Conservation (phyloP, 2,329 filamentous ascomycete species). For the Venturia aucupariae region DNA sequence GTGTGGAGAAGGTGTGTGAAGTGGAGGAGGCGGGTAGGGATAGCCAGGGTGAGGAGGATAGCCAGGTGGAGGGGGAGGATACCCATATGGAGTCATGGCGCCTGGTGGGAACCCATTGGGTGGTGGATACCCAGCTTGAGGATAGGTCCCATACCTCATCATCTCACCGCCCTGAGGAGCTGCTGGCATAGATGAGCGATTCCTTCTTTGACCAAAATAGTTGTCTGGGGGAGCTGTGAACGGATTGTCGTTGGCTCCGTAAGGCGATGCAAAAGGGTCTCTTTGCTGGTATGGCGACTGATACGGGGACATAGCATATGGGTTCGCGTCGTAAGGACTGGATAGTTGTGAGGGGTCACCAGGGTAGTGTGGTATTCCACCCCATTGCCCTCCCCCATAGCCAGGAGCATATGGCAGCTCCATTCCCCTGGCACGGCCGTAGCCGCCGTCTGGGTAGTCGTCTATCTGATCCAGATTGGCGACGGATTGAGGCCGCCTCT, state of each 20-base stretch:
- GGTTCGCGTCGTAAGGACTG: conserved; percentile 16
- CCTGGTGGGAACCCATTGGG: not conserved
- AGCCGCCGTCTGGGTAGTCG: conserved; percentile 36
- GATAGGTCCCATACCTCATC: conserved; percentile 27
- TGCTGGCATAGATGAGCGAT: conserved; percentile 26
- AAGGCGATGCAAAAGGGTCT: conserved; percentile 24
- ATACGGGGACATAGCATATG: conserved; percentile 18
- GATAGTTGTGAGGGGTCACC: conserved; percentile 32
- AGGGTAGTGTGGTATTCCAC: conserved; percentile 26
- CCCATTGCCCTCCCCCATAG: conserved; percentile 24
- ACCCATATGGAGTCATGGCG: conserved; percentile 4
- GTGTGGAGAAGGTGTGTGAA: conserved; percentile 22
- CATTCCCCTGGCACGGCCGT: conserved; percentile 20
- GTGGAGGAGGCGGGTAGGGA: conserved; percentile 18
- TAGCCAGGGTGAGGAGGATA: conserved; percentile 13
- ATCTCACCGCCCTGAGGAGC: conserved; percentile 23
- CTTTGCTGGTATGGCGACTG: conserved; percentile 19
- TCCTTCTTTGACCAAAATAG: conserved; percentile 12
- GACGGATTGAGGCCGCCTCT: conserved; percentile 24
- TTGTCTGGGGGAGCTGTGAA: conserved; percentile 25
- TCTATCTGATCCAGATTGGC: conserved; percentile 34
- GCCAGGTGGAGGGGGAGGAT: conserved; percentile 13
- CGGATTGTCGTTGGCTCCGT: conserved; percentile 25
- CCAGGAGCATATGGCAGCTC: conserved; percentile 28
- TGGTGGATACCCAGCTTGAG: conserved; percentile 19